A percentile compares a stretch with the other conserved stretches of the same genome.
Evolutionary conservation across 768 basidiomycete genomes (phyloP).

Genomic region (Lentinula edodes): DNA sequence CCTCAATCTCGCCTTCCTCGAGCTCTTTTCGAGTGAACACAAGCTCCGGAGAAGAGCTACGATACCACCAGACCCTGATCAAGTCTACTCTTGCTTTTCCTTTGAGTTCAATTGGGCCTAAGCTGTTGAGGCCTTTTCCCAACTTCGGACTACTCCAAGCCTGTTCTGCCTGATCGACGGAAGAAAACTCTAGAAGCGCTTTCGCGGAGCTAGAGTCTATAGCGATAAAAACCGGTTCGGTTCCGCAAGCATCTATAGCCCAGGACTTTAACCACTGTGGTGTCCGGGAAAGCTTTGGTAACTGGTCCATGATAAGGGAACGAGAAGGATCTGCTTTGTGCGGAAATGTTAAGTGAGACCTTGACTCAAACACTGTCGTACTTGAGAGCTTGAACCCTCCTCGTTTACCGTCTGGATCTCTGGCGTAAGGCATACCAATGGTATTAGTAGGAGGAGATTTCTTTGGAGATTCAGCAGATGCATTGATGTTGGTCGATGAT

Average conservation of each 20-base stretch:
- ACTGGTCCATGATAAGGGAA: constrained; percentile 51
- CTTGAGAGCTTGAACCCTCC: constrained; percentile 34
- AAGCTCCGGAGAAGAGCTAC: constrained; percentile 19
- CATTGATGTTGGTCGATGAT: background rate
- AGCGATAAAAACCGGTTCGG: constrained; percentile 32
- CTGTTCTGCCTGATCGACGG: constrained; percentile 34
- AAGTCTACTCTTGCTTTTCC: constrained; percentile 39
- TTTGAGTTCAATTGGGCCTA: constrained; percentile 32
- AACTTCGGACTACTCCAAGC: constrained; percentile 48
- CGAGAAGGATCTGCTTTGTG: constrained; percentile 43
- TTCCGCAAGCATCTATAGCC: constrained; percentile 32
- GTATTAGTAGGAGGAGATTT: constrained; percentile 9
- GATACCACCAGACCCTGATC: constrained; percentile 47
- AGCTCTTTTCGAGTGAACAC: constrained; percentile 31
- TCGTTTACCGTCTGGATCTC: constrained; percentile 38
- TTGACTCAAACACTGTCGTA: constrained; percentile 13
- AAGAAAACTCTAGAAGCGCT: constrained; percentile 47
- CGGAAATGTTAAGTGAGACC: constrained; percentile 11
- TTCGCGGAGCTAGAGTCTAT: constrained; percentile 37
- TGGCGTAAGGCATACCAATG: constrained; percentile 45
- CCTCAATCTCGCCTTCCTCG: constrained; percentile 47
- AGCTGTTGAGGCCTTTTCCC: constrained; percentile 21
- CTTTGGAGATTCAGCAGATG: background rate
- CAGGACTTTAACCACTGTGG: constrained; percentile 37
- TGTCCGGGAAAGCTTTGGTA: constrained; percentile 44